Percentiles rank a stretch among this genome's conserved stretches.
Evolutionary conservation across 2,329 filamentous ascomycete genomes (phyloP).

Genomic region (Neopestalotiopsis sp.): DNA sequence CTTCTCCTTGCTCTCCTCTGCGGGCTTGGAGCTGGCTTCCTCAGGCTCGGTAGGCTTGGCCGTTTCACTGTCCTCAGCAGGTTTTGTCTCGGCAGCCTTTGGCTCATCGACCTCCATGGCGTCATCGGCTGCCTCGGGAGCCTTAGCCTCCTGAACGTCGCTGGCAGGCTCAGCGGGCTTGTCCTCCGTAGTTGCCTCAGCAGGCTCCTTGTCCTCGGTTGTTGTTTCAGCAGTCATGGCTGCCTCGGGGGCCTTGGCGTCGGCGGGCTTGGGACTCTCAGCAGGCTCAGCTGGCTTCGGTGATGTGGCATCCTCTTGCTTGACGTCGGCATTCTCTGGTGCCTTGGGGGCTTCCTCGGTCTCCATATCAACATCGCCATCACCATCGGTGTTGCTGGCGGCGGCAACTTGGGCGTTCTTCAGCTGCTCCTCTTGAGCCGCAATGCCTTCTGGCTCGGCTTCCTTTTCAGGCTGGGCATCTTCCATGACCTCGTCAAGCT

Average conservation of each 20-base stretch:
- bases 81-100: constrained; percentile 7
- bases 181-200: neutral
- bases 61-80: constrained; percentile 1
- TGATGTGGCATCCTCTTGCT: constrained; percentile 40
- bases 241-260: neutral
- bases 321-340: constrained; percentile 33
- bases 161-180: constrained; percentile 14
- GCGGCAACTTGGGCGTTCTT: constrained; percentile 26
- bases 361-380: constrained; percentile 56
- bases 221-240: constrained; percentile 3
- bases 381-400: constrained; percentile 36
- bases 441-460: constrained; percentile 23
- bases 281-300: neutral
- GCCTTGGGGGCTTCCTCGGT: constrained; percentile 38
- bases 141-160: neutral
- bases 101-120: constrained; percentile 18
- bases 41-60: neutral
- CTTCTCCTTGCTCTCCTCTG: constrained; percentile 6
- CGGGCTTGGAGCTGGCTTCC: constrained; percentile 1
- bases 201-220: constrained; percentile 7
- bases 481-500: constrained; percentile 46
- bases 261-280: constrained; percentile 7
- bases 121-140: constrained; percentile 5
- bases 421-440: constrained; percentile 30
- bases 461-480: constrained; percentile 30